phyloP scores from a whole-genome alignment of 2,329 filamentous ascomycete genomes.

The Calonectria ilicicola region DNA sequence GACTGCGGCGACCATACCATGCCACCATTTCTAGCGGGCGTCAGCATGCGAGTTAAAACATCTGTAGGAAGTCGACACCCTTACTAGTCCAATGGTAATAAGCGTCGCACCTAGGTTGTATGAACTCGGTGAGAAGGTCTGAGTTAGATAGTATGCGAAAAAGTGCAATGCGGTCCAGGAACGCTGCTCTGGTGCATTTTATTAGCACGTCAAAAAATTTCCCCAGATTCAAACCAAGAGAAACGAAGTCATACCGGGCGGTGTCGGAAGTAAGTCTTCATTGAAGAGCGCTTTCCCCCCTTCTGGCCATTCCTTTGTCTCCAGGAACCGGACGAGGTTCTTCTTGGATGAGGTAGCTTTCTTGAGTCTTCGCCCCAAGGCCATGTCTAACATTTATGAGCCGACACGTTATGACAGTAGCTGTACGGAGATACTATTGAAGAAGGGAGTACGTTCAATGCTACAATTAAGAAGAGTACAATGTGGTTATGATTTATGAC shows the following conservation, averaged over 20 bases:
- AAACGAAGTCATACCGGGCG: not conserved
- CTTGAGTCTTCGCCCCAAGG: not conserved
- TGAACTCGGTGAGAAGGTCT: not conserved
- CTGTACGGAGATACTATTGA: not conserved
- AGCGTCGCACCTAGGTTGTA: constrained; percentile 3
- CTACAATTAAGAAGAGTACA: not conserved
- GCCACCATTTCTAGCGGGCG: not conserved
- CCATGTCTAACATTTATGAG: not conserved
- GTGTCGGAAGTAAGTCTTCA: not conserved
- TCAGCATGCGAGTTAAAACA: not conserved
- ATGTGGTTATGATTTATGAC: not conserved
- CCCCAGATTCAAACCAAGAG: no score
- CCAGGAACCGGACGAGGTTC: not conserved
- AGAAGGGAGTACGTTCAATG: not conserved
- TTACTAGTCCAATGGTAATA: not conserved
- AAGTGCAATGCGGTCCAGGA: not conserved
- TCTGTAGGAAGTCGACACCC: not conserved
- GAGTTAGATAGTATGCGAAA: not conserved
- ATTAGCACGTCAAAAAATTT: not conserved
- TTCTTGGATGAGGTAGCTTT: not conserved
- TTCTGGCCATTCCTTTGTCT: constrained; percentile 5
- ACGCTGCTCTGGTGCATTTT: not conserved
- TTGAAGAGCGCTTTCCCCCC: not conserved
- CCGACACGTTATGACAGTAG: not conserved
- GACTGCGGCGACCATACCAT: not conserved